Conservation (phyloP, 164 flowering plant species). For the Vitis labrusca region DNA sequence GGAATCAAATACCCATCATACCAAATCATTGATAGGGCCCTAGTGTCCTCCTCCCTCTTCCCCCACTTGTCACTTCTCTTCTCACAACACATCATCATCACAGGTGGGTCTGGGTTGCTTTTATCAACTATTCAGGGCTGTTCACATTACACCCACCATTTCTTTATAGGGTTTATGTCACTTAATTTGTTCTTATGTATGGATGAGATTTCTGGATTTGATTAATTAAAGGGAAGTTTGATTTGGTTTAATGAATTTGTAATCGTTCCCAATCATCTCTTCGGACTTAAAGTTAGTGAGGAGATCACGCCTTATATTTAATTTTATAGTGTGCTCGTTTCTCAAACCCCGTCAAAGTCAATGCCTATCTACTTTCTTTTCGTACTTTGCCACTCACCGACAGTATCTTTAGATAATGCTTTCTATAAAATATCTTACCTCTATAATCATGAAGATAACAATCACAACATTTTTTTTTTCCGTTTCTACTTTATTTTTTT, state of each 20-base stretch:
- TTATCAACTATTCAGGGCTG: background rate
- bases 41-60: slow-evolving; percentile 7
- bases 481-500: no score
- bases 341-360: slow-evolving; percentile 26
- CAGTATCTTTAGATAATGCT: slow-evolving; percentile 15
- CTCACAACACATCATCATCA: background rate
- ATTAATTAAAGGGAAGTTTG: background rate
- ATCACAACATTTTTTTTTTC: no score
- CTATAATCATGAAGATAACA: no score
- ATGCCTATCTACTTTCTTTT: slow-evolving; percentile 19
- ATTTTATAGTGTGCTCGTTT: background rate
- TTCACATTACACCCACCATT: slow-evolving; percentile 17
- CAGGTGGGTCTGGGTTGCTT: background rate
- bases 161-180: background rate
- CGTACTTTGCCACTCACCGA: slow-evolving; percentile 16
- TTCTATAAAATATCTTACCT: no score
- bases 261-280: slow-evolving; percentile 29
- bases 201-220: slow-evolving; percentile 7
- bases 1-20: slow-evolving; percentile 59
- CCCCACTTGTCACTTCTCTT: slow-evolving; percentile 3
- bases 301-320: background rate
- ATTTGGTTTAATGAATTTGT: slow-evolving; percentile 12
- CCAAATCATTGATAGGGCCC: slow-evolving; percentile 59
- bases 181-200: background rate
- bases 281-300: slow-evolving; percentile 15